Conservation (phyloP, 2,329 filamentous ascomycete genomes). For the Cladosporium sp. region DNA sequence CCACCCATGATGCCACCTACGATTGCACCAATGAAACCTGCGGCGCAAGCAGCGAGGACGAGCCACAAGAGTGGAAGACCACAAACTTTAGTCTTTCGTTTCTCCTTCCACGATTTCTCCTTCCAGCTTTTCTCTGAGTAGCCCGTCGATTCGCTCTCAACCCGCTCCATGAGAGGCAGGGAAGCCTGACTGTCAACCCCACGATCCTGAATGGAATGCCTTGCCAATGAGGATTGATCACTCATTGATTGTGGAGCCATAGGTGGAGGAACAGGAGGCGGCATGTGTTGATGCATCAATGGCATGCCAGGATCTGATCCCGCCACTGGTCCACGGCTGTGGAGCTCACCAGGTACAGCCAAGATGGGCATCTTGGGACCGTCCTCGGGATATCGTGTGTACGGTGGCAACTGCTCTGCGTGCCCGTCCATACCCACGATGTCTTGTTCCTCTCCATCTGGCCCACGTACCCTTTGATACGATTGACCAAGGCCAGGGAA, state of each 20-base stretch:
- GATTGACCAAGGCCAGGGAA: conserved; percentile 64
- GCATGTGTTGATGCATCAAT: conserved; percentile 32
- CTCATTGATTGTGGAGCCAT: conserved; percentile 30
- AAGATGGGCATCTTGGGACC: conserved; percentile 49
- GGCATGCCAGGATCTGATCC: conserved; percentile 31
- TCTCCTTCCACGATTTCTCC: conserved; percentile 37
- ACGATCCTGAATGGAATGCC: conserved; percentile 10
- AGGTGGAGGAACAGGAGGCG: conserved; percentile 20
- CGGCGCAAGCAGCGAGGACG: conserved; percentile 25
- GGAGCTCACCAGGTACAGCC: conserved; percentile 24
- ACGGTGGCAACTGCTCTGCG: conserved; percentile 85
- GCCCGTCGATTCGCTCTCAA: not conserved
- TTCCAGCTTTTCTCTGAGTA: conserved; percentile 30
- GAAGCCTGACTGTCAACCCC: conserved; percentile 15
- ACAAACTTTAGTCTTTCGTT: conserved; percentile 32
- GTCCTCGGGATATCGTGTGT: conserved; percentile 82
- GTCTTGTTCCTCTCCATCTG: conserved; percentile 82
- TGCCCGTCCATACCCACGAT: conserved; percentile 85
- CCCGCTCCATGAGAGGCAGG: conserved; percentile 10
- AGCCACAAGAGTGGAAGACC: conserved; percentile 34
- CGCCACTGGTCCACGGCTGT: conserved; percentile 30
- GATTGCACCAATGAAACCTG: conserved; percentile 30
- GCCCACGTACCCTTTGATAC: conserved; percentile 70
- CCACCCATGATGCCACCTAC: conserved; percentile 33
- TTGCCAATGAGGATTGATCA: conserved; percentile 26